Conservation (phyloP, 352 stramenopile species). For the Phytophthora megakarya region DNA sequence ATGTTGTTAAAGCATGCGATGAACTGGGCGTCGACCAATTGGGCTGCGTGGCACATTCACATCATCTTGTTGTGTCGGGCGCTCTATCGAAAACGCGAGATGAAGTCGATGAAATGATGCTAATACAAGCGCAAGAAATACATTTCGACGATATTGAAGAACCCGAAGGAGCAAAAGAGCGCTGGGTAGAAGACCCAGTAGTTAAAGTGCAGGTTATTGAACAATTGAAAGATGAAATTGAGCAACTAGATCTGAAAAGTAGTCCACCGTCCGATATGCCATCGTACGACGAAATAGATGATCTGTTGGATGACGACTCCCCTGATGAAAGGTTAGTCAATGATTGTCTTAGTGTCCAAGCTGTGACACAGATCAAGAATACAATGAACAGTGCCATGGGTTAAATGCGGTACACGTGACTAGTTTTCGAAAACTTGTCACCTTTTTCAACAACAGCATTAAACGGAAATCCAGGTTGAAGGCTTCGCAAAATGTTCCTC, state of each 20-base stretch:
- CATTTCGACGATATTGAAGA: neutral
- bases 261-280: neutral
- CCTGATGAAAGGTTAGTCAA: conserved; percentile 9
- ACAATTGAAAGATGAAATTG: neutral
- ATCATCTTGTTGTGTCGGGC: conserved; percentile 14
- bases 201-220: conserved; percentile 9
- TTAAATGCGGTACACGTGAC: conserved; percentile 11
- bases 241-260: neutral
- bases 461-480: conserved; percentile 21
- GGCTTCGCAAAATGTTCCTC: neutral
- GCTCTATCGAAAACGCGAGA: conserved; percentile 7
- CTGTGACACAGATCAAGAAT: neutral
- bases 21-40: conserved; percentile 14
- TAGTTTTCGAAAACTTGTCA: conserved; percentile 18
- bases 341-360: conserved; percentile 1
- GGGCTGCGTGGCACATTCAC: conserved; percentile 13
- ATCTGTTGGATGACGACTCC: conserved; percentile 3
- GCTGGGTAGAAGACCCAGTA: conserved; percentile 2
- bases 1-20: conserved; percentile 15
- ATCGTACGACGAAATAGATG: neutral
- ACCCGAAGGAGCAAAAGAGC: neutral
- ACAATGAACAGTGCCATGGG: conserved; percentile 8
- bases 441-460: conserved; percentile 8
- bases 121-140: neutral
- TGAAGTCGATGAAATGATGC: neutral